phyloP scores from a whole-genome alignment of 768 basidiomycete species.

The Amanita molliuscula region DNA sequence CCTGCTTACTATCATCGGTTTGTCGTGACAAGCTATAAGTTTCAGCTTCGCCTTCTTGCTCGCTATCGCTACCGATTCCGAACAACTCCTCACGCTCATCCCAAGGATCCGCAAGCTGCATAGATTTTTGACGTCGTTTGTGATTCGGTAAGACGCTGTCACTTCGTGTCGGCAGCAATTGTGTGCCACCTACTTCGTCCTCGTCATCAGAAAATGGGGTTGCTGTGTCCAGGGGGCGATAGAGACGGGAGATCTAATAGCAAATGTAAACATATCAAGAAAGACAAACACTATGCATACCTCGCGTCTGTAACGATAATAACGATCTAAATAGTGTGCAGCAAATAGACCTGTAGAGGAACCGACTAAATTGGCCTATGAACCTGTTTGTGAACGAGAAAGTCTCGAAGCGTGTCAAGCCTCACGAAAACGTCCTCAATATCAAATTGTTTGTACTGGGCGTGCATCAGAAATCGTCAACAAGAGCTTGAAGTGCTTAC shows the following conservation, averaged over 20 bases:
- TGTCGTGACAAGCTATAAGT: background rate
- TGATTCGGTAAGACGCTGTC: constrained; percentile 12
- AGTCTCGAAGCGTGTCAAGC: constrained; percentile 6
- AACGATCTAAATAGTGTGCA: constrained; percentile 59
- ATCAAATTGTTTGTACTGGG: constrained; percentile 62
- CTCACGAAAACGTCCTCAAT: constrained; percentile 60
- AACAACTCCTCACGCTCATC: constrained; percentile 73
- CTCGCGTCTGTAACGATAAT: constrained; percentile 75
- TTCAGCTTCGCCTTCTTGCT: constrained; percentile 33
- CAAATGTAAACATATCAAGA: background rate
- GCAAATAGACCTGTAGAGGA: constrained; percentile 57
- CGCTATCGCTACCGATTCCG: constrained; percentile 54
- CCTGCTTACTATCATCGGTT: background rate
- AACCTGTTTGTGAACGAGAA: constrained; percentile 2
- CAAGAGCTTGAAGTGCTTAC: constrained; percentile 17
- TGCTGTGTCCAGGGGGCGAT: constrained; percentile 56
- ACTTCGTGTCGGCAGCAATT: constrained; percentile 48
- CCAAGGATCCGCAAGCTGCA: constrained; percentile 56
- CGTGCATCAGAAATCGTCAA: constrained; percentile 2
- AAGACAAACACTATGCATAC: constrained; percentile 21
- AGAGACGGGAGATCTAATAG: constrained; percentile 62
- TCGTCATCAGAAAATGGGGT: constrained; percentile 37
- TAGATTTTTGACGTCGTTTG: constrained; percentile 18
- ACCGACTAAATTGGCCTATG: constrained; percentile 74
- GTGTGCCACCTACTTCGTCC: constrained; percentile 45